A percentile compares a stretch with the other conserved stretches of the same genome.
Conservation (phyloP, 768 basidiomycete species). For the Grammothele lineata region DNA sequence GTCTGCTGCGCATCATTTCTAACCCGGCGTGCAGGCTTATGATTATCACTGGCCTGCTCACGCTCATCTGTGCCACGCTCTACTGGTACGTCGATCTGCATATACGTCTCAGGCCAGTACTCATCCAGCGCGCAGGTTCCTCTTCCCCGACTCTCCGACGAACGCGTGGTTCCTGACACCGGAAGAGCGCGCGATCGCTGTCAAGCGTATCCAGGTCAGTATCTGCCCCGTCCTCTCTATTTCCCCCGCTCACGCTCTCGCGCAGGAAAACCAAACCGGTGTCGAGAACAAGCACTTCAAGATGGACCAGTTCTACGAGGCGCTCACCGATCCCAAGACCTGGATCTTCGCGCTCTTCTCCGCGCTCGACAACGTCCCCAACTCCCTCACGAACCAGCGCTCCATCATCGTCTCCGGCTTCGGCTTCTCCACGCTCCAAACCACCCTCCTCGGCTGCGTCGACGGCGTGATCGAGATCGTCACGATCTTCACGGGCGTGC, state of each 20-base stretch:
- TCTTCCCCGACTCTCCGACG: conserved; percentile 74
- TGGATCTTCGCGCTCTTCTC: conserved; percentile 74
- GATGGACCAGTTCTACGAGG: conserved; percentile 74
- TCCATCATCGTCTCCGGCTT: conserved; percentile 63
- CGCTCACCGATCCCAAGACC: conserved; percentile 64
- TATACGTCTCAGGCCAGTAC: background rate
- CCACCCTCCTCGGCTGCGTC: conserved; percentile 66
- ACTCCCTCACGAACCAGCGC: conserved; percentile 62
- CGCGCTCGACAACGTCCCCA: conserved; percentile 57
- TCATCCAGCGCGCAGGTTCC: conserved; percentile 46
- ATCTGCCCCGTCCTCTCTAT: background rate
- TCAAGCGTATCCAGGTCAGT: conserved; percentile 57
- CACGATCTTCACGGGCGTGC: conserved; percentile 66
- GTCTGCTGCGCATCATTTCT: no score
- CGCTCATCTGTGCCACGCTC: conserved; percentile 43
- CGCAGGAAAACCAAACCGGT: conserved; percentile 70
- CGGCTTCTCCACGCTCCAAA: conserved; percentile 60
- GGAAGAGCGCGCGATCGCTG: conserved; percentile 58
- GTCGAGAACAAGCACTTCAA: conserved; percentile 82
- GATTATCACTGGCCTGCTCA: conserved; percentile 63
- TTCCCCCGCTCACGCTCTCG: background rate
- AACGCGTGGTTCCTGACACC: conserved; percentile 70
- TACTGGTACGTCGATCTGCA: conserved; percentile 42
- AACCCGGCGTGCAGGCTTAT: conserved; percentile 50
- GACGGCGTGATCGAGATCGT: conserved; percentile 62